Evolutionary conservation across 495 filamentous ascomycete genomes (phyloP), one percentile per base, ranked within the genome.

Genomic region (Aspergillus bridgeri): DNA sequence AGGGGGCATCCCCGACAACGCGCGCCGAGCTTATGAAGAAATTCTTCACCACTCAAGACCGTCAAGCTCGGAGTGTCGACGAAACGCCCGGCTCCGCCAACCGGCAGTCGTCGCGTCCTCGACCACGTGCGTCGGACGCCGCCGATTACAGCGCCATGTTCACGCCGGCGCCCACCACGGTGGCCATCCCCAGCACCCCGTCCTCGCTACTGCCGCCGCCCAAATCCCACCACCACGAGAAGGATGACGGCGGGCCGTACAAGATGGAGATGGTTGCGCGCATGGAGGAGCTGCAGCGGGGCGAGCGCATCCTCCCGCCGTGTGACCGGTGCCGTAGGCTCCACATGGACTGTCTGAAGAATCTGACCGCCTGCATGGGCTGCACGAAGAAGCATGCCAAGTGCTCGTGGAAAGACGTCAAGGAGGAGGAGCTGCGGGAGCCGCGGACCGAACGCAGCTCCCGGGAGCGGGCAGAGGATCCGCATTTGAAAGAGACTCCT

Each of bases 321-420:
- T 96, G 91, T 66, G 91, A 95, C 67, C 81, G 89, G 22, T 96
- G 91, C 62, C 81, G 90, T 20, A 81, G 91, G 15, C 76, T 93
- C 17, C 84, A 88, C 58, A 89, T 90, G 78, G 83, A 89, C 56
- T 96, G 91, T 52, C 72, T 91, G 42, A 94, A 93, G 71, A 89
- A 95, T 57, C 74, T 91, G 33, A 93, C 89, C 0, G 89, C 90
- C 21, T 96, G 91, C 68, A 81, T 88, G 69, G 89, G 89, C 38
- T 96, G 91, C 70, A 94, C 91, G 2, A 89, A 88, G 69, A 92
- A 93, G 70, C 90, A 94, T 65, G 88, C 89, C 15, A 91, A 89
- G 59, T 96, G 91, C 68, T 83, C 81, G 21, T 96, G 90, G 90
- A 86, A 84, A 58, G 83, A 87, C 54, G 81, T 92, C 48, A 86